Evolutionary conservation across 2,329 filamentous ascomycete genomes (phyloP).

Genomic region (Dactylellina sp.): DNA sequence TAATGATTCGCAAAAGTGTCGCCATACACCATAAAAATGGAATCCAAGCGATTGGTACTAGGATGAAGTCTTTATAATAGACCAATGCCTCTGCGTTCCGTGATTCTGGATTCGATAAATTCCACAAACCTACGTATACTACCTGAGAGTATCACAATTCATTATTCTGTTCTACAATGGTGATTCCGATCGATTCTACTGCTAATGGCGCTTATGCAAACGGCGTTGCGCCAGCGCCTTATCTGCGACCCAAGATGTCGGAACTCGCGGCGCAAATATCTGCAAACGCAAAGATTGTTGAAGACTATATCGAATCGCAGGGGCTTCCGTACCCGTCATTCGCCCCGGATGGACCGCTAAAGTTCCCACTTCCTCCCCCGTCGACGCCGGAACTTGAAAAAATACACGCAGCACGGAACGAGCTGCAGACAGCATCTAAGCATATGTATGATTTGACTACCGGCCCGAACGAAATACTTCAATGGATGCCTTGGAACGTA

Average conservation of each 20-base stretch:
- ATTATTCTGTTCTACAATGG: neutral
- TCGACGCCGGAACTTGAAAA: slow-evolving; percentile 44
- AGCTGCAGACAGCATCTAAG: slow-evolving; percentile 28
- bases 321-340: slow-evolving; percentile 47
- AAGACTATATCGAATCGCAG: slow-evolving; percentile 48
- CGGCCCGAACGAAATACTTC: slow-evolving; percentile 36
- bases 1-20: neutral
- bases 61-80: slow-evolving; percentile 6
- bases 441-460: slow-evolving; percentile 41
- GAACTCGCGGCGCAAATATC: slow-evolving; percentile 48
- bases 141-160: neutral
- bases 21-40: slow-evolving; percentile 1
- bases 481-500: slow-evolving; percentile 43
- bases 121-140: neutral
- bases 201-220: neutral
- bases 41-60: slow-evolving; percentile 23
- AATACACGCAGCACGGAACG: slow-evolving; percentile 28
- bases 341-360: slow-evolving; percentile 33
- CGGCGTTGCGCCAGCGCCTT: slow-evolving; percentile 6
- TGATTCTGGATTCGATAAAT: neutral
- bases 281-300: slow-evolving; percentile 42
- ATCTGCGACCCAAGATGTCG: slow-evolving; percentile 37
- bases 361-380: slow-evolving; percentile 35
- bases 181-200: neutral
- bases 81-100: neutral